Base-by-base conservation (phyloP, 1,139 yeast genomes). In the Scheffersomyces parashehatae region DNA sequence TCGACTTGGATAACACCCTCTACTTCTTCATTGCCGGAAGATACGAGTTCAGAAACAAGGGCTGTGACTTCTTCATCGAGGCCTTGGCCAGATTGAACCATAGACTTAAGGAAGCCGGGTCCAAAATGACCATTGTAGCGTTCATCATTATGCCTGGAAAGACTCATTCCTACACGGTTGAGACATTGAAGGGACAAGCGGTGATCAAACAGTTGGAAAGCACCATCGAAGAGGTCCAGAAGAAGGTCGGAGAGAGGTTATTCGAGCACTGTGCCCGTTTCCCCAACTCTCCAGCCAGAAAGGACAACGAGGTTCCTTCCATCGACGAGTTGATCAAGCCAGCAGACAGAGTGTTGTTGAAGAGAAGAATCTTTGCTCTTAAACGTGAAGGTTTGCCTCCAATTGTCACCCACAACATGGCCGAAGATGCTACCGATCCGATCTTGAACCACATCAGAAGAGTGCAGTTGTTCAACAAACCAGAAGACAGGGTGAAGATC, bases 91-190 rank as follows among this genome's bases (percentile, higher is more conserved):
- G 99, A 56, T 79, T 93, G 60, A 93, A 93, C 68, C 93, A 91
- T 65, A 79, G 83, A 51, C 79, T 93, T 60, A 90, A 93, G 70
- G 84, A 82, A 50, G 67, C 82, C 6, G 90, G 89, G 34, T 87
- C 96, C 11, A 88, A 87, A 57, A 86, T 85, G 75, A 93, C 98
- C 0, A 95, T 93, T 29, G 97, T 93, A 39, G 98, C 98, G n/a
- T 93, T 93, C 64, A 88, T 93, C 58, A 91, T 93, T 65, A 93
- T 93, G 99, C 99, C 99, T 1, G 98, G 97, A 15, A 82, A 85
- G 44, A 91, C 96, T 45, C 85, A 85, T 57, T 90, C 97, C 1
- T 93, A 90, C 68, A 93, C 98, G 1, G 96, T 90, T 35, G 99
- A 93, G 64, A 93, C 98, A 13, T 79, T 93, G 59, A 88, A 87